phyloP scores from a whole-genome alignment of 2,329 filamentous ascomycete genomes.

The Hypoxylon sp. region DNA sequence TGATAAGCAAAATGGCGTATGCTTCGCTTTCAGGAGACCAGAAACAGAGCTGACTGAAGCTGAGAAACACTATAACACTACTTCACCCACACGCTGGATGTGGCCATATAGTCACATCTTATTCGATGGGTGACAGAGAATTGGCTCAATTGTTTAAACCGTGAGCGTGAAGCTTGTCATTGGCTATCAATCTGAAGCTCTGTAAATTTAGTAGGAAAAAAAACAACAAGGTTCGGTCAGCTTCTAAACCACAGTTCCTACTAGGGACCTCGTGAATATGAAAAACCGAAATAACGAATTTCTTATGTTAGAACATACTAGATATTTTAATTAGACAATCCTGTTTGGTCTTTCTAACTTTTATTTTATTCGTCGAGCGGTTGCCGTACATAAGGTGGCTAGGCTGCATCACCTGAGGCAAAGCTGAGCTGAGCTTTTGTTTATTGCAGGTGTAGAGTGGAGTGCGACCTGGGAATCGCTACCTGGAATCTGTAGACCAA shows the following conservation, averaged over 20 bases:
- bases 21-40: constrained; percentile 1
- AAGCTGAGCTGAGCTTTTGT: constrained; percentile 17
- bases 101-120: constrained; percentile 20
- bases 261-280: constrained; percentile 3
- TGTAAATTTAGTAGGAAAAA: constrained; percentile 10
- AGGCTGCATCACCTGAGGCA: not conserved
- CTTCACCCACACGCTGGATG: constrained; percentile 13
- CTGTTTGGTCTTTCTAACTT: not conserved
- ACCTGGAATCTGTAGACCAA: not conserved
- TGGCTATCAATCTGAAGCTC: constrained; percentile 17
- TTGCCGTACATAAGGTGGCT: not conserved
- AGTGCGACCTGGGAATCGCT: too few relatives aligned
- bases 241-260: constrained; percentile 3
- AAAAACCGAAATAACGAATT: not conserved
- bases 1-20: not conserved
- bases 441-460: constrained; percentile 9
- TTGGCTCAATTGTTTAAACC: constrained; percentile 12
- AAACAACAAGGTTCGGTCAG: constrained; percentile 20
- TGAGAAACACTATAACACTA: constrained; percentile 17
- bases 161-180: constrained; percentile 13
- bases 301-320: constrained; percentile 9
- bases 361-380: constrained; percentile 7
- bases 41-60: not conserved
- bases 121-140: constrained; percentile 4
- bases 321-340: not conserved